A percentile compares a stretch with the other conserved stretches of the same genome.
phyloP scores from a whole-genome alignment of 1,139 yeast genomes.

The Geotrichum phurueaensis region DNA sequence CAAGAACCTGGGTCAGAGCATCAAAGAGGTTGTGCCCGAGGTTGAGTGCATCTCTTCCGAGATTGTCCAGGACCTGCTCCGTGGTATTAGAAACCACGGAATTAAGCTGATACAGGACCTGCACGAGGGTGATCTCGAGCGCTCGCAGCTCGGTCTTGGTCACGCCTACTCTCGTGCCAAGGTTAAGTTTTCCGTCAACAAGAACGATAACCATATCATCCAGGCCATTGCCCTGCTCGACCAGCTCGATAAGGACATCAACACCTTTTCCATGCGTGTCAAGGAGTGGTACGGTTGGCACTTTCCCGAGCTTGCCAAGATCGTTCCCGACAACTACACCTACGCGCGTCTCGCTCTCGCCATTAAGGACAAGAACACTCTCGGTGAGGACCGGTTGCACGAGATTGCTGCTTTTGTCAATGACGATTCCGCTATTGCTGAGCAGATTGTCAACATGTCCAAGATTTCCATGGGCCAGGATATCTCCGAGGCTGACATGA shows the following conservation, averaged over 20 bases:
- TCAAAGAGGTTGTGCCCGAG: conserved; percentile 81
- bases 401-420: conserved; percentile 83
- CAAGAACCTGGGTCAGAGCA: conserved; percentile 92
- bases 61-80: conserved; percentile 86
- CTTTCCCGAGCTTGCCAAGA: conserved; percentile 98
- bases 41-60: conserved; percentile 89
- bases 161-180: conserved; percentile 98
- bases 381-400: conserved; percentile 81
- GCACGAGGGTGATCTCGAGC: conserved; percentile 91
- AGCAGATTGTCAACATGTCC: conserved; percentile 89
- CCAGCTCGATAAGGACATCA: conserved; percentile 93
- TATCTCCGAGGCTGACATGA: conserved; percentile 80
- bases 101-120: conserved; percentile 83
- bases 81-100: conserved; percentile 93
- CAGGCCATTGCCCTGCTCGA: conserved; percentile 97
- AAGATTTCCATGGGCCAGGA: conserved; percentile 99
- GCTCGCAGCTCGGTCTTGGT: conserved; percentile 98
- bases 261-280: conserved; percentile 94
- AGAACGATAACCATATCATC: conserved; percentile 96
- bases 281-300: conserved; percentile 99
- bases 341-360: conserved; percentile 61
- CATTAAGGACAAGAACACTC: conserved; percentile 81
- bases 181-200: conserved; percentile 96
- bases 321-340: conserved; percentile 90
- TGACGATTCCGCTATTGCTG: conserved; percentile 92